Base-by-base conservation (phyloP, 495 filamentous ascomycete species). In the Schizothecium vesticola region DNA sequence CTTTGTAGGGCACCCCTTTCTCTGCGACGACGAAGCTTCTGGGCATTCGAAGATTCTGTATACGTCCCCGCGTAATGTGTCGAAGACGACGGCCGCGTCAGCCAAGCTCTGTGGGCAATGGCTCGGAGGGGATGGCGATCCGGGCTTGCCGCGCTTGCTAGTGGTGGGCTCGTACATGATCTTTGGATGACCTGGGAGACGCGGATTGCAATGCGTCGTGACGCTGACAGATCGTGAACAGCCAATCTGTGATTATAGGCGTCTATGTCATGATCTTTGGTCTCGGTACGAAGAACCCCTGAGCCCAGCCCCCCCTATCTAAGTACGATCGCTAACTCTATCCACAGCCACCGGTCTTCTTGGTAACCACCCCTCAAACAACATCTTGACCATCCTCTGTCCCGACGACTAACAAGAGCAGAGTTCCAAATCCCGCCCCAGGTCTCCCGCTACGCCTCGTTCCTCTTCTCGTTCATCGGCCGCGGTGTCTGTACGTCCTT, bases 351-450 rank as follows among this genome's bases (percentile, higher is more conserved):
- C 86, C 66, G 84, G 79, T 12, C 79, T 91, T 26, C 87, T 92
- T 64, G 74, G 73, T 75, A 73, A 16, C 57, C 21, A 56, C 28
- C 64, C 22, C 61, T 33, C 64, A 31, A n/a, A 36, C 31, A 1
- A 2, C 26, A 51, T 3, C 22, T 12, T 8, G 61, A 23, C 26
- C 62, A 43, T 8, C 29, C 12, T 21, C 51, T 8, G 16, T n/a
- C 16, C 43, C 43, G 43, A 7, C 13, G 0, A 13, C 26, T 23
- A 59, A 51, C 26, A 63, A 63, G 9, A 33, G 16, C 43, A 72
- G 95, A 99, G 80, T 95, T 97, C 81, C 94, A 96, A 80, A 93
- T 97, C 71, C 96, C 96, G 5, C 92, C 93, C 36, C 93, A 97
- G 77, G 84, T 96, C 51, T 90, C 92, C 67, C 88, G 91, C 77